Conservation (phyloP, 2,329 filamentous ascomycete genomes). For the Penicillium sp. region DNA sequence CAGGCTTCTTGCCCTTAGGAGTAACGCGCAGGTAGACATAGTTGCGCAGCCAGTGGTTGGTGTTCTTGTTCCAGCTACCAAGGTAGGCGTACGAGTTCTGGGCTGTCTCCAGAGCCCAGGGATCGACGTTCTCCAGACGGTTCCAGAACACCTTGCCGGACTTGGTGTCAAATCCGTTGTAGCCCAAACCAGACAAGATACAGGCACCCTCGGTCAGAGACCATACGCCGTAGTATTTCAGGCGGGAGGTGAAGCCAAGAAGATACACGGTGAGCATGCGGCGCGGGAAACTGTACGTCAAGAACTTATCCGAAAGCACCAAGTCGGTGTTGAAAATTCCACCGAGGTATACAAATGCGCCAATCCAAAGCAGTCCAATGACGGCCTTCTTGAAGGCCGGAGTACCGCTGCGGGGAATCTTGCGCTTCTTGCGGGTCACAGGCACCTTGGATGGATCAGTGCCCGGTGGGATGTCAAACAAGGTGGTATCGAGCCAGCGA, state of each 20-base stretch:
- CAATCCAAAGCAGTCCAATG: conserved; percentile 74
- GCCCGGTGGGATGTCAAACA: conserved; percentile 83
- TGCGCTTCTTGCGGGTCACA: conserved; percentile 82
- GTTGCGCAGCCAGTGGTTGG: conserved; percentile 93
- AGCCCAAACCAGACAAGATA: conserved; percentile 89
- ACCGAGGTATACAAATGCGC: conserved; percentile 71
- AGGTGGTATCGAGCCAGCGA: conserved; percentile 86
- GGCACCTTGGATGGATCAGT: conserved; percentile 84
- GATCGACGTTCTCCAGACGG: conserved; percentile 83
- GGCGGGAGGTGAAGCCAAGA: conserved; percentile 74
- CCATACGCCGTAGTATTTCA: conserved; percentile 98
- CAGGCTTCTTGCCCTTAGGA: conserved; percentile 91
- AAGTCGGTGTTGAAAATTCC: conserved; percentile 64
- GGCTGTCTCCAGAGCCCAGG: conserved; percentile 80
- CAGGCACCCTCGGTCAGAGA: conserved; percentile 88
- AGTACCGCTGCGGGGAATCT: conserved; percentile 85
- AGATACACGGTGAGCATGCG: conserved; percentile 80
- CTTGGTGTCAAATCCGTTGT: conserved; percentile 83
- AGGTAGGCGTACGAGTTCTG: conserved; percentile 93
- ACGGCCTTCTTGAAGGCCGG: conserved; percentile 77
- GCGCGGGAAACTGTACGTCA: conserved; percentile 66
- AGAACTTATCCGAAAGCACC: conserved; percentile 65
- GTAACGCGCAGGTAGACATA: conserved; percentile 96
- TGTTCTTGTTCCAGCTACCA: conserved; percentile 97
- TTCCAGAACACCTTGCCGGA: conserved; percentile 89